A percentile compares a stretch with the other conserved stretches of the same genome.
Conservation (phyloP, 164 flowering plant species). For the Stephania cephalantha region DNA sequence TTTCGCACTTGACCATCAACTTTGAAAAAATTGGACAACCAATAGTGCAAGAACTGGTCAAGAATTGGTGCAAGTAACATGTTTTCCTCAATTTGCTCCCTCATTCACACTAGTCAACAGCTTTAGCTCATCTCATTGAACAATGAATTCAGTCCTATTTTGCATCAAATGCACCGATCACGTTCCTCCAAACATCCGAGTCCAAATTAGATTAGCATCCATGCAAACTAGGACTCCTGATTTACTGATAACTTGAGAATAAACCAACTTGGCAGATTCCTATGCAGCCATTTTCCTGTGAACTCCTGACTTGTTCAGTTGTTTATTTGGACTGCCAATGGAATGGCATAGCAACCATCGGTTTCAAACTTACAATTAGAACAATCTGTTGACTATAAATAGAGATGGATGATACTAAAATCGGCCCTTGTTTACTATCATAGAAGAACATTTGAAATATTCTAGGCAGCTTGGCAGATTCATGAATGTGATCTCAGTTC, state of each 20-base stretch:
- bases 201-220: background rate
- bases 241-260: background rate
- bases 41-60: background rate
- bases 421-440: background rate
- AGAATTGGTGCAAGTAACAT: background rate
- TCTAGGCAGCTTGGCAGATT: background rate
- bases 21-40: too few species aligned
- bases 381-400: background rate
- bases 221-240: background rate
- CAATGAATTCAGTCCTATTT: background rate
- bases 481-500: background rate
- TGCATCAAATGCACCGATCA: background rate
- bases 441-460: background rate
- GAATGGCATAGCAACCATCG: background rate
- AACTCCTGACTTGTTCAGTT: background rate
- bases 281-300: background rate
- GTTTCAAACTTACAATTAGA: background rate
- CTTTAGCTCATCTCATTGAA: background rate
- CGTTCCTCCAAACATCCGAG: background rate
- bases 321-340: background rate
- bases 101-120: background rate
- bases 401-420: background rate
- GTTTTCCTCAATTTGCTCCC: background rate
- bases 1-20: too few species aligned
- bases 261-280: background rate